Evolutionary conservation across 2,329 filamentous ascomycete genomes (phyloP), one percentile per base, ranked within the genome.

Genomic region (Phoma sp.): DNA sequence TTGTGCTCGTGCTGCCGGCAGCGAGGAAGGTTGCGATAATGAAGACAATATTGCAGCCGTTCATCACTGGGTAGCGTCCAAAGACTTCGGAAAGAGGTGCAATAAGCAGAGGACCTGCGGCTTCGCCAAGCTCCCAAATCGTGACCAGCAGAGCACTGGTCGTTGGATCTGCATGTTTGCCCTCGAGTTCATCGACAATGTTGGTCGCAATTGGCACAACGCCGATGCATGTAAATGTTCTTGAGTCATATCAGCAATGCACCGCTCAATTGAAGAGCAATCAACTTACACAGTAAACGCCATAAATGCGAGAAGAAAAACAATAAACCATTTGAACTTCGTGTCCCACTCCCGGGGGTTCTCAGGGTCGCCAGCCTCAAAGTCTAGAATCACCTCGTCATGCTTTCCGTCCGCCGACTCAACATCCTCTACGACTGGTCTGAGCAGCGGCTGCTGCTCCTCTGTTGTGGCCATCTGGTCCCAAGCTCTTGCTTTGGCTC

Each of bases 1-100:
- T 52, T 4, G 72, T 71, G 48, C 63, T 77, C 8, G 73, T 69
- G 53, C 76, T 75, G 27, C 70, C 59, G 2, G 74, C 76, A 11
- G 75, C 73, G 9, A 79, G 56, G 9, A 77, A 52, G 9, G 74
- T 77, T 25, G 72, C 72, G 14, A 74, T 64, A 55, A 82, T 78
- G 64, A 82, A 80, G 7, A 79, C 62, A 2, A 75, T 59, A 58
- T 80, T 81, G 50, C 66, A 70, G 24, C 33, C 61, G 22, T 74
- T 70, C 55, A 72, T 65, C 1, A 73, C 69, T 2, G 68, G 65
- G 35, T 68, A 70, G 4, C 71, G 65, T 10, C 71, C 71, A 27
- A 68, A 60, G 9, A 73, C 48, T 53, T 74, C 71, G 1, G 69
- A 72, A 1, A 74, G 64, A 7, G 71, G 71, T 4, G 68, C 71